Percentiles rank a stretch among this genome's conserved stretches.
Conservation (phyloP, 345 rosid genomes). For the Populus alba region DNA sequence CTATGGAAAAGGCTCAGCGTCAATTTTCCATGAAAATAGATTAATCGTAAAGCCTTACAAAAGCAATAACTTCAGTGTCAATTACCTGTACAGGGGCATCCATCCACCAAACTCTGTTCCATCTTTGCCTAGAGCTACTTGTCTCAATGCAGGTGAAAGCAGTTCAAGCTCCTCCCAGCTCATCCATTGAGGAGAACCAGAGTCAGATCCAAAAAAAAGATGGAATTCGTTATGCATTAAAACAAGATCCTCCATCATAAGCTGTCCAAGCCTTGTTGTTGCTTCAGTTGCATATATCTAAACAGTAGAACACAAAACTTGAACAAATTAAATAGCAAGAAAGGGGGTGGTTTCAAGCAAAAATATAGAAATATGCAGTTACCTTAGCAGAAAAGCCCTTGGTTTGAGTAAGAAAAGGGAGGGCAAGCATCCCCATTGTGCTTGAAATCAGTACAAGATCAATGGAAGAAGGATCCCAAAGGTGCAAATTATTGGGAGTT, state of each 20-base stretch:
- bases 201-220: slow-evolving; percentile 52
- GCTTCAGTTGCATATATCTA: slow-evolving; percentile 79
- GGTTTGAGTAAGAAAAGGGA: slow-evolving; percentile 65
- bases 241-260: slow-evolving; percentile 88
- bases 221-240: slow-evolving; percentile 66
- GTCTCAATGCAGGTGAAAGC: slow-evolving; percentile 52
- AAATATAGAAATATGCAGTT: not conserved
- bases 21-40: not conserved
- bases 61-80: not conserved
- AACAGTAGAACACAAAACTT: slow-evolving; percentile 17
- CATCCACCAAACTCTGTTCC: slow-evolving; percentile 71
- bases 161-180: slow-evolving; percentile 56
- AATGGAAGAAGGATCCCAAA: slow-evolving; percentile 75
- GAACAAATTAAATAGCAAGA: slow-evolving; percentile 16
- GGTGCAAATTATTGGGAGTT: slow-evolving; percentile 61
- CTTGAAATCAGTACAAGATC: slow-evolving; percentile 75
- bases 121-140: slow-evolving; percentile 53
- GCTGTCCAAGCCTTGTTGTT: slow-evolving; percentile 66
- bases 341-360: no score
- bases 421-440: slow-evolving; percentile 78
- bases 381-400: slow-evolving; percentile 80
- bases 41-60: not conserved
- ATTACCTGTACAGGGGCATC: slow-evolving; percentile 80
- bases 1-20: no score
- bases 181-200: slow-evolving; percentile 62